phyloP scores from a whole-genome alignment of 208 protist genomes.

The Angomonas ambiguus region DNA sequence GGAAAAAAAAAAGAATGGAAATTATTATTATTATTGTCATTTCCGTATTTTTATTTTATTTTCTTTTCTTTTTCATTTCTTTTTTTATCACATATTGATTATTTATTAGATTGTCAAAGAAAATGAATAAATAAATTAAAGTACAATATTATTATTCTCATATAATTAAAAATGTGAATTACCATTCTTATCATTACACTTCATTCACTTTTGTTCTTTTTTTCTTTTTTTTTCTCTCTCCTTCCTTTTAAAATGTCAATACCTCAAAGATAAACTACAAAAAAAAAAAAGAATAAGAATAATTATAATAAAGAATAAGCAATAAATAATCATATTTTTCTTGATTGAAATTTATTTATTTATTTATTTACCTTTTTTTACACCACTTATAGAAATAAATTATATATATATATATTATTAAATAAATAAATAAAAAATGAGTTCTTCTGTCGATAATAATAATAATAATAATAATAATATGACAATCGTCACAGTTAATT shows the following conservation, averaged over 20 bases:
- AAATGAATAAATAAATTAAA: too few relatives aligned
- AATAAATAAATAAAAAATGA: not conserved
- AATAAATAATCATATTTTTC: not conserved
- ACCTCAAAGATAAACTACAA: not conserved
- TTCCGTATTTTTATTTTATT: not conserved
- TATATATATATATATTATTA: not conserved
- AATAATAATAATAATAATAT: constrained; percentile 2
- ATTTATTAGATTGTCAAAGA: too few relatives aligned
- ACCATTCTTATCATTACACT: too few relatives aligned
- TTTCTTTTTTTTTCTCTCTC: constrained; percentile 6
- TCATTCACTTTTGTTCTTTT: not conserved
- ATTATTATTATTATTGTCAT: not conserved
- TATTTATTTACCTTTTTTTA: too few relatives aligned
- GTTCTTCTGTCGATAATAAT: not conserved
- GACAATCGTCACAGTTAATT: not conserved
- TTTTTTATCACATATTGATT: too few relatives aligned
- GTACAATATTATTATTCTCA: too few relatives aligned
- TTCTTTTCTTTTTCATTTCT: not conserved
- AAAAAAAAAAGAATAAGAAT: constrained; percentile 4
- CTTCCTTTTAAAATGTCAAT: not conserved
- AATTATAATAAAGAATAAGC: not conserved
- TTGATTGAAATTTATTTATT: too few relatives aligned
- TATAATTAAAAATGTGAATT: too few relatives aligned
- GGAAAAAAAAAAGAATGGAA: not conserved
- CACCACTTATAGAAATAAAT: not conserved